Evolutionary conservation across 2,329 filamentous ascomycete species (phyloP), one percentile per base, ranked within the genome.

Genomic region (Paramyrothecium sp.): DNA sequence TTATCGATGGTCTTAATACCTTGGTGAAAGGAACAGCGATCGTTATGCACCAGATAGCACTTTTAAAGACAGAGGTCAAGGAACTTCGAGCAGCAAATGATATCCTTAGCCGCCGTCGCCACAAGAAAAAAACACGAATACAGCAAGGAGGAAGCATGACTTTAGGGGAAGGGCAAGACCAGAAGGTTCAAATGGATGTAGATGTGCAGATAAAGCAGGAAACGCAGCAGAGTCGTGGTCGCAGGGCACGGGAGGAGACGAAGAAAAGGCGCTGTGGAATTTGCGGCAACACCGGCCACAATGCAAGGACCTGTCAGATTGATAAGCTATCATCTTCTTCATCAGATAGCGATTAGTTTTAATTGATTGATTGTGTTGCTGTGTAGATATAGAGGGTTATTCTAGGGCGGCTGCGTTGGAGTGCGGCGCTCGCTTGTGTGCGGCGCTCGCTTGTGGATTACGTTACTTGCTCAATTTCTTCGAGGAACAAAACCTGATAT

Each of bases 381-480:
- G 30, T 48, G n/a, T n/a, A n/a, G n/a, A n/a, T n/a, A 48, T 48
- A 11, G 19, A 48, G 46, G 12, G 46, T 12, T 10, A 48, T 10
- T 48, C 19, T 19, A 48, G 10, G 46, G 12, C 19, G 19, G 46
- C 46, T 48, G 19, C 12, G 8, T 12, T 48, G 46, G 21, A 48
- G 46, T 48, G 46, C 46, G 46, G 46, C 46, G 46, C 46, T 48
- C 46, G 46, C 46, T 20, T 20, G 46, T 48, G 46, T 48, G 46
- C 46, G 11, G 46, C 46, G 46, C 46, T 48, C 46, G 46, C 46
- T 20, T 20, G 46, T 50, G 20, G 48, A 19, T 11, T 48, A 48
- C 46, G 46, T 48, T 48, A 50, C 30, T 50, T 50, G 48, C 48
- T 50, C 11, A 50, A 50, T 22, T 50, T 50, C 48, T 50, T 50